A percentile compares a stretch with the other conserved stretches of the same genome.
These are phyloP conservation scores for Solioccasus polychromus DNA, from an alignment of 768 basidiomycete genomes.

Conservation along the genomic window DNA sequence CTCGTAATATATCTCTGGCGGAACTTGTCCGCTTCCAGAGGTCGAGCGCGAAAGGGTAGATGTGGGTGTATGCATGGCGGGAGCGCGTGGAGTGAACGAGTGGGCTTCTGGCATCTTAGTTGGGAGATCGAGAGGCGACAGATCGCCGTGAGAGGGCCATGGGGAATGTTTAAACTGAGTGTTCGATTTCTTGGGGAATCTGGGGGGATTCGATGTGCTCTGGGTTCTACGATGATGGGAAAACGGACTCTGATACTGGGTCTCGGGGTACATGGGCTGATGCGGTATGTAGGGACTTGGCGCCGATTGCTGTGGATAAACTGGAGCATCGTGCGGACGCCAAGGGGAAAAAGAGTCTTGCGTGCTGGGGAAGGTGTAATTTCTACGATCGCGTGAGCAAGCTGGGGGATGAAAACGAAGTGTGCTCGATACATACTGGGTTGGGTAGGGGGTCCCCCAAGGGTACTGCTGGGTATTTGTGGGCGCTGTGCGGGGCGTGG, in stretches of 20 bases:
- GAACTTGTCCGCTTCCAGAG: conserved; percentile 11
- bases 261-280: conserved; percentile 15
- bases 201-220: conserved; percentile 1
- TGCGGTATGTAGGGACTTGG: conserved; percentile 32
- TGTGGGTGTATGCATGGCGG: conserved; percentile 25
- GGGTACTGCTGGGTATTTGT: conserved; percentile 4
- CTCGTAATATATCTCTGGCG: conserved; percentile 14
- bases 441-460: conserved; percentile 17
- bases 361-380: conserved; percentile 7
- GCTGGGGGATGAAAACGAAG: background rate
- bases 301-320: conserved; percentile 16
- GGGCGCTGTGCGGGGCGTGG: conserved; percentile 10
- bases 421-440: conserved; percentile 8
- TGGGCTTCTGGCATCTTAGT: conserved; percentile 18
- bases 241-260: conserved; percentile 10
- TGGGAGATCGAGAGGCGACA: conserved; percentile 19
- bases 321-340: conserved; percentile 2
- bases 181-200: conserved; percentile 2
- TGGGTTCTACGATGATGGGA: conserved; percentile 5
- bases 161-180: conserved; percentile 3
- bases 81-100: conserved; percentile 11
- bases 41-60: conserved; percentile 21
- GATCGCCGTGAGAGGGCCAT: conserved; percentile 19
- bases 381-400: conserved; percentile 1
- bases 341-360: conserved; percentile 15